phyloP scores from a whole-genome alignment of 2,329 filamentous ascomycete genomes.

The Xylaria sp. region DNA sequence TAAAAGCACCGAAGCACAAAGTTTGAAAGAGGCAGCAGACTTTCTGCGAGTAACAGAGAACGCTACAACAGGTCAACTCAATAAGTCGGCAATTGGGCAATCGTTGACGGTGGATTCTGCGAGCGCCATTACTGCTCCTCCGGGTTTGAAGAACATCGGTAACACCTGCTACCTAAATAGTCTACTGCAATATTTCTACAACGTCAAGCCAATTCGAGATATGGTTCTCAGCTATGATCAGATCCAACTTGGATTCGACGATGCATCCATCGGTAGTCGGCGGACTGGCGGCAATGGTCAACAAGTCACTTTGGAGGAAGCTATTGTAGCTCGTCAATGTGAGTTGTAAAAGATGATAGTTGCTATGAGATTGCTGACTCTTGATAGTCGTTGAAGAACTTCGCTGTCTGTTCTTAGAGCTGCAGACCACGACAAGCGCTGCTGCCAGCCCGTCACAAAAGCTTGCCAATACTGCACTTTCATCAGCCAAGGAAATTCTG shows the following conservation, averaged over 20 bases:
- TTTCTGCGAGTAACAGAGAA: conserved; percentile 41
- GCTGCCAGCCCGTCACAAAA: conserved; percentile 79
- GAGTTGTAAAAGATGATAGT: conserved; percentile 53
- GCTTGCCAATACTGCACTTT: conserved; percentile 82
- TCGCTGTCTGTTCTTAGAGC: conserved; percentile 73
- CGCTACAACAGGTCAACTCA: background rate
- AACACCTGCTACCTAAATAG: conserved; percentile 99
- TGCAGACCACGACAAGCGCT: conserved; percentile 71
- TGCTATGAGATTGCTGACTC: conserved; percentile 32
- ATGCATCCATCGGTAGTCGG: conserved; percentile 71
- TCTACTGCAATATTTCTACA: conserved; percentile 94
- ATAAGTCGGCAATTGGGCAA: background rate
- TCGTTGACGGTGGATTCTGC: conserved; percentile 28
- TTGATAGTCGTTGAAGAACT: conserved; percentile 78
- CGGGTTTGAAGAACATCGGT: conserved; percentile 91
- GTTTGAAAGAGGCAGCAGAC: conserved; percentile 42
- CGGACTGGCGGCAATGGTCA: conserved; percentile 76
- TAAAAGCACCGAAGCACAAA: conserved; percentile 39
- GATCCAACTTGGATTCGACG: conserved; percentile 74
- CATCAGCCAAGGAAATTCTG: conserved; percentile 58
- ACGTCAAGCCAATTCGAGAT: conserved; percentile 81
- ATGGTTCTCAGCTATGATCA: conserved; percentile 81
- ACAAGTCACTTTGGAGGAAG: conserved; percentile 64
- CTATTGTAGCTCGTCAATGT: conserved; percentile 79
- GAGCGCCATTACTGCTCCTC: conserved; percentile 70